Conservation (phyloP, 352 stramenopile species). For the Pythium pectinolyticum region DNA sequence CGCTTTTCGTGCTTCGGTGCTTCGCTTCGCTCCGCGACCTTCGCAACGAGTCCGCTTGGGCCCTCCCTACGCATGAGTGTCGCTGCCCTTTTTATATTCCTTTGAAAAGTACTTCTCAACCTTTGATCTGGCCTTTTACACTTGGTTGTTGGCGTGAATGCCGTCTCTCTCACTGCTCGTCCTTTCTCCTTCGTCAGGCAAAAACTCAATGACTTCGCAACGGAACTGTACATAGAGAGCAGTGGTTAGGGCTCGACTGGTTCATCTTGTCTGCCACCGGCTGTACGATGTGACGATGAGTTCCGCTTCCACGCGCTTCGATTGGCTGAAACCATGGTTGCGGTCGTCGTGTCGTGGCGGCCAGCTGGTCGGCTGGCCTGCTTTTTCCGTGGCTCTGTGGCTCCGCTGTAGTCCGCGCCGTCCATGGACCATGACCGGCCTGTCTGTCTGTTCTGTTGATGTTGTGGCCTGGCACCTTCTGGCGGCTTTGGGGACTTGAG, state of each 20-base stretch:
- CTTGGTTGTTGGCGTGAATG: no score
- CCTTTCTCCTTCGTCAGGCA: no score
- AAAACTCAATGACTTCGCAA: no score
- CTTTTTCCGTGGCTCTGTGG: slow-evolving; percentile 2
- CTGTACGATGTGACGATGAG: slow-evolving; percentile 24
- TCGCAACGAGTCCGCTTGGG: no score
- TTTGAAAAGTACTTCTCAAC: no score
- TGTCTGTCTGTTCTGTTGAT: slow-evolving; percentile 1
- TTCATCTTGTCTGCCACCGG: slow-evolving; percentile 17
- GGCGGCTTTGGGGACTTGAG: no score
- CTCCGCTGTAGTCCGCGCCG: slow-evolving; percentile 3
- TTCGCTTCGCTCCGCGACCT: background rate
- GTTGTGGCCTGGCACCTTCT: no score
- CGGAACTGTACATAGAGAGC: slow-evolving; percentile 28
- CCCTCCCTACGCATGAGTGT: background rate
- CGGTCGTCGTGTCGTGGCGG: slow-evolving; percentile 12
- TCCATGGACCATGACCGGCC: no score
- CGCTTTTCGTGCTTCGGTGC: background rate
- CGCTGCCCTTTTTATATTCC: no score
- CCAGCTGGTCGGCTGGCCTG: background rate
- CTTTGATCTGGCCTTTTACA: no score
- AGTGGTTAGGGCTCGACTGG: slow-evolving; percentile 24
- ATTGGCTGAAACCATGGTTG: slow-evolving; percentile 16
- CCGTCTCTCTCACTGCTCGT: no score
- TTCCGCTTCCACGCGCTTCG: background rate